Evolutionary conservation across 345 rosid species (phyloP).

Genomic region (Citrus inodora): DNA sequence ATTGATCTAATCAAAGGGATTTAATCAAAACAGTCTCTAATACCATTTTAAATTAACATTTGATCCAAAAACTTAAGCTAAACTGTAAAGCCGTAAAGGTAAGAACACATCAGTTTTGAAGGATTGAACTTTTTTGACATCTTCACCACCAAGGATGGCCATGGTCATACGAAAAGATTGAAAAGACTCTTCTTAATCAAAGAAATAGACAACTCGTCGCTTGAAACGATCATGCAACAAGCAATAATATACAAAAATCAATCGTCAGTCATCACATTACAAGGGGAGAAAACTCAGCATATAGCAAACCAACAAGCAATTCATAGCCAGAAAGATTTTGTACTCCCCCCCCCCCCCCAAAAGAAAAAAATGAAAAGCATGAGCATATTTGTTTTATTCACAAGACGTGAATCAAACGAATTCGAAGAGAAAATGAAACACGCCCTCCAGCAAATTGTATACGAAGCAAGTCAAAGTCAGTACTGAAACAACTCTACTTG

Average conservation of each 20-base stretch:
- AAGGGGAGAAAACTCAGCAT: not conserved
- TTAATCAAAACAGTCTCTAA: no score
- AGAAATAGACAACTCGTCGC: no score
- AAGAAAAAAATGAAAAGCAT: not conserved
- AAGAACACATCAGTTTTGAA: no score
- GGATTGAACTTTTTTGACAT: no score
- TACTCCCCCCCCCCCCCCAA: not conserved
- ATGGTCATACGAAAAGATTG: not conserved
- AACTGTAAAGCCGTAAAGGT: no score
- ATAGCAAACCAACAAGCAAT: not conserved
- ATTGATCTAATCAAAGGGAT: not conserved
- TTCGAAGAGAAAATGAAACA: slow-evolving; percentile 6
- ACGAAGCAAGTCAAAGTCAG: slow-evolving; percentile 21
- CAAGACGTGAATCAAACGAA: slow-evolving; percentile 1
- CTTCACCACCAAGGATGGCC: not conserved
- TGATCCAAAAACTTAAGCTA: no score
- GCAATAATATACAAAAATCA: not conserved
- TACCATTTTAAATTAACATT: no score
- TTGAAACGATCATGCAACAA: not conserved
- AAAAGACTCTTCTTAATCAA: not conserved
- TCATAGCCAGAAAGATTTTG: not conserved
- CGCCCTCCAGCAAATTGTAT: slow-evolving; percentile 3
- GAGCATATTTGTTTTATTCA: slow-evolving; percentile 19
- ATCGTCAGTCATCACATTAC: not conserved
- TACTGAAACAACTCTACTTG: slow-evolving; percentile 9